Evolutionary conservation across 2,329 filamentous ascomycete species (phyloP), one percentile per base, ranked within the genome.

Genomic region (Madurella mycetomatis): DNA sequence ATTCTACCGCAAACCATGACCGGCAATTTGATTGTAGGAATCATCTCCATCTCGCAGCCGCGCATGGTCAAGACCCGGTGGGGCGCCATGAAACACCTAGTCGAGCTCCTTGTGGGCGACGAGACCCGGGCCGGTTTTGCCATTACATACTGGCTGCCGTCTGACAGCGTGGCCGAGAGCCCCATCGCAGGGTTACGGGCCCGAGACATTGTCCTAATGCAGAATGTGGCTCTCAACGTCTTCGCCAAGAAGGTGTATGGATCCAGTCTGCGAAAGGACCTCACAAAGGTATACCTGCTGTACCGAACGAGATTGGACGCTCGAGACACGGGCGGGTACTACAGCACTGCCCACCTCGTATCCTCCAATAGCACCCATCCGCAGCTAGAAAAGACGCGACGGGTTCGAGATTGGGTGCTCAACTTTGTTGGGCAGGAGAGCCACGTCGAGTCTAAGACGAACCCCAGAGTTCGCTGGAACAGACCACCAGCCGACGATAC

Each of bases 21-120:
- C 0, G 81, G 92, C 25, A 90, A 91, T 67, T 69, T 96, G 5
- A 80, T 96, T n/a, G 88, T 85, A 11, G 89, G 86, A 2, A 76
- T 96, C 45, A 85, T 95, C 57, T 84, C 86, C 12, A 78, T 90
- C 47, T 79, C 86, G 1, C 78, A 84, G 39, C 78, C 87, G 1
- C 83, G 88, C 19, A 78, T 78, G 2, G 82, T 96, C 17, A 80
- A 76, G 31, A 89, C 91, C 0, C 78, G 81, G 40, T 85, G 81
- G 73, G 82, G 85, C 25, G 70, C 72, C 11, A 75, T 76, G 7
- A 77, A 86, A 49, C 81, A 87, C 5, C 77, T 95, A 2, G 74
- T 92, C 41, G 90, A 95, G 69, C 70, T 94, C 2, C 75, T 92
- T 1, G 83, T 96, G 1, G 92, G 88, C 5, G 92, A 97, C 68